Evolutionary conservation across 768 basidiomycete species (phyloP).

Genomic region (Leccinum truebloodii): DNA sequence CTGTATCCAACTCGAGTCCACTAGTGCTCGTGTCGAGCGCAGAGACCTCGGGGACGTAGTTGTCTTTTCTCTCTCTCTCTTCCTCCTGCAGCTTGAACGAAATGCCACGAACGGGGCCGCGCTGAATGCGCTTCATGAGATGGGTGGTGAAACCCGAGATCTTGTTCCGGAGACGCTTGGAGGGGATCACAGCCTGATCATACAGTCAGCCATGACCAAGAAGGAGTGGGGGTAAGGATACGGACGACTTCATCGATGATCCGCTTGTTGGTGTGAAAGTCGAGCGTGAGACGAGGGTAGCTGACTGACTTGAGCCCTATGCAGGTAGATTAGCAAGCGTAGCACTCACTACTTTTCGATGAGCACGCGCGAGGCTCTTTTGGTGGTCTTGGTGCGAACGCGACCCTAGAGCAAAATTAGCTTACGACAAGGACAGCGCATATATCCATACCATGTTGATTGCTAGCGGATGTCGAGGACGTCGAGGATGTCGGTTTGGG

Average conservation of each 20-base stretch:
- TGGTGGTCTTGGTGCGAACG: slow-evolving; percentile 99
- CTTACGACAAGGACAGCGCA: slow-evolving; percentile 6
- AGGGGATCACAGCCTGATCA: slow-evolving; percentile 86
- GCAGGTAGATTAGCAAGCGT: not conserved
- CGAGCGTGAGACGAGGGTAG: slow-evolving; percentile 98
- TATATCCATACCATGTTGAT: slow-evolving; percentile 50
- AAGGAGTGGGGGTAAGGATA: slow-evolving; percentile 21
- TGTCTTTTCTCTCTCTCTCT: slow-evolving; percentile 98
- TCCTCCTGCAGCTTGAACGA: slow-evolving; percentile 99
- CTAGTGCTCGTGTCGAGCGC: slow-evolving; percentile 79
- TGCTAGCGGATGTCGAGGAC: slow-evolving; percentile 24
- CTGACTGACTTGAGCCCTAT: slow-evolving; percentile 37
- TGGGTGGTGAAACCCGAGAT: slow-evolving; percentile 99
- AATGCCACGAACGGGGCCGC: slow-evolving; percentile 97
- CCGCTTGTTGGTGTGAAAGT: slow-evolving; percentile 99
- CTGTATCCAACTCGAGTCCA: slow-evolving; percentile 85
- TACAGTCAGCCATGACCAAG: not conserved
- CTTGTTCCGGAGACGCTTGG: slow-evolving; percentile 99
- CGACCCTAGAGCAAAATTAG: slow-evolving; percentile 67
- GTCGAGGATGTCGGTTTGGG: slow-evolving; percentile 23
- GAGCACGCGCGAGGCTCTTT: slow-evolving; percentile 97
- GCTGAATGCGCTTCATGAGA: slow-evolving; percentile 99
- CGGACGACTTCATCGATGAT: slow-evolving; percentile 96
- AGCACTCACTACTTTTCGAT: slow-evolving; percentile 96
- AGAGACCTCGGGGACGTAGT: slow-evolving; percentile 98